Evolutionary conservation across 2,329 filamentous ascomycete species (phyloP).

Genomic region (Exophiala alcalophila): DNA sequence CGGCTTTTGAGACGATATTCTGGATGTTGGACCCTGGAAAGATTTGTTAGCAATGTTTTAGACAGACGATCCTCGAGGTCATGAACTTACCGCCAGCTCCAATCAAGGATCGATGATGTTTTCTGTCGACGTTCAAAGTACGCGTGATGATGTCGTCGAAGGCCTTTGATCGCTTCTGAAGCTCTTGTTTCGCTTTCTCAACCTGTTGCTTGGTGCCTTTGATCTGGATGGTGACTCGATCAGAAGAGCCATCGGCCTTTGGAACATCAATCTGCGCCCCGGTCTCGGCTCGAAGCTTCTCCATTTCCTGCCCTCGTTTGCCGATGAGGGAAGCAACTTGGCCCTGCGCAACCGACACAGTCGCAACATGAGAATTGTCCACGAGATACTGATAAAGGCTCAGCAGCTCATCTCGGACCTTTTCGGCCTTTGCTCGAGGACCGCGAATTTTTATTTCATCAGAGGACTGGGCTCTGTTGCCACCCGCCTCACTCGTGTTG

Average conservation of each 20-base stretch:
- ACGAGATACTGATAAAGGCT: slow-evolving; percentile 84
- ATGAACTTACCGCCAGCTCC: slow-evolving; percentile 71
- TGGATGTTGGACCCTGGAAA: slow-evolving; percentile 74
- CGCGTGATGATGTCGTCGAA: slow-evolving; percentile 88
- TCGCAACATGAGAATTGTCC: slow-evolving; percentile 78
- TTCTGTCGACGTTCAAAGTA: slow-evolving; percentile 87
- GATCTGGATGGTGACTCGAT: slow-evolving; percentile 80
- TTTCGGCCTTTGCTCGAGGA: slow-evolving; percentile 87
- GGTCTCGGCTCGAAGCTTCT: slow-evolving; percentile 78
- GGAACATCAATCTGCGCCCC: slow-evolving; percentile 92
- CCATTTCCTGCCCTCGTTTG: slow-evolving; percentile 83
- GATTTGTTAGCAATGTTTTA: slow-evolving; percentile 4
- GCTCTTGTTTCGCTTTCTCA: slow-evolving; percentile 82
- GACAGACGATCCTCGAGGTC: neutral
- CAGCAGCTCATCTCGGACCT: slow-evolving; percentile 85
- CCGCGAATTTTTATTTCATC: slow-evolving; percentile 91
- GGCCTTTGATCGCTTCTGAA: slow-evolving; percentile 79
- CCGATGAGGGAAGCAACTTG: slow-evolving; percentile 94
- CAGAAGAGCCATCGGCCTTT: slow-evolving; percentile 64
- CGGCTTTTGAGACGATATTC: slow-evolving; percentile 80
- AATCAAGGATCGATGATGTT: slow-evolving; percentile 87
- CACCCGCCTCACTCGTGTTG: slow-evolving; percentile 62
- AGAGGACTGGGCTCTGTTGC: slow-evolving; percentile 65
- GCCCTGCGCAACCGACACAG: slow-evolving; percentile 81
- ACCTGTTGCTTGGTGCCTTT: slow-evolving; percentile 92